Evolutionary conservation across 2,329 filamentous ascomycete genomes (phyloP).

Genomic region (Paecilomyces fulvus): DNA sequence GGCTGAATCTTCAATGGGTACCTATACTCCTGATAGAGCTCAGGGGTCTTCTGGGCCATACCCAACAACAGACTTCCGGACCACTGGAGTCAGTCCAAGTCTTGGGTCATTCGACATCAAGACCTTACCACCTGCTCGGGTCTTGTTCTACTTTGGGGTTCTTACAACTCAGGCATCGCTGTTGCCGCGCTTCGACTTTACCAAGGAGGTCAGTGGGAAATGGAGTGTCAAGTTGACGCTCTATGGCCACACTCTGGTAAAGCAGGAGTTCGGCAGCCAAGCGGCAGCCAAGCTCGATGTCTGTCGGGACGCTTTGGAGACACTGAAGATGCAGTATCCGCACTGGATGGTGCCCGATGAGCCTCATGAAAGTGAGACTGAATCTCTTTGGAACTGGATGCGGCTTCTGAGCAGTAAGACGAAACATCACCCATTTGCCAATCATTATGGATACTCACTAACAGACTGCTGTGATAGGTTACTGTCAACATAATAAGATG

Average conservation of each 20-base stretch:
- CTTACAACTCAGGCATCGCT: conserved; percentile 17
- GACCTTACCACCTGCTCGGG: conserved; percentile 9
- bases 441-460: conserved; percentile 3
- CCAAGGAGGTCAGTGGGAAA: conserved; percentile 6
- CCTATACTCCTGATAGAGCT: not conserved
- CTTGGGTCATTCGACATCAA: conserved; percentile 6
- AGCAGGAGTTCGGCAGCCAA: conserved; percentile 6
- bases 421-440: not conserved
- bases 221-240: conserved; percentile 22
- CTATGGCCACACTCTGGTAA: conserved; percentile 19
- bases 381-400: conserved; percentile 20
- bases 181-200: conserved; percentile 17
- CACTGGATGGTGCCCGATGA: conserved; percentile 20
- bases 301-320: conserved; percentile 19
- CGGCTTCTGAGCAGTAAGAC: conserved; percentile 19
- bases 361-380: conserved; percentile 10
- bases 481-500: conserved; percentile 13
- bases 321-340: conserved; percentile 14
- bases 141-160: conserved; percentile 25
- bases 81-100: not conserved
- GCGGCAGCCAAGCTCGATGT: conserved; percentile 15
- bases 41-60: not conserved
- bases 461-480: conserved; percentile 10
- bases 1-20: not conserved
- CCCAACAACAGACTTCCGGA: not conserved